Percentiles rank a stretch among this genome's conserved stretches.
phyloP scores from a whole-genome alignment of 2,329 filamentous ascomycete genomes.

The Dryadomyces sulphureus region DNA sequence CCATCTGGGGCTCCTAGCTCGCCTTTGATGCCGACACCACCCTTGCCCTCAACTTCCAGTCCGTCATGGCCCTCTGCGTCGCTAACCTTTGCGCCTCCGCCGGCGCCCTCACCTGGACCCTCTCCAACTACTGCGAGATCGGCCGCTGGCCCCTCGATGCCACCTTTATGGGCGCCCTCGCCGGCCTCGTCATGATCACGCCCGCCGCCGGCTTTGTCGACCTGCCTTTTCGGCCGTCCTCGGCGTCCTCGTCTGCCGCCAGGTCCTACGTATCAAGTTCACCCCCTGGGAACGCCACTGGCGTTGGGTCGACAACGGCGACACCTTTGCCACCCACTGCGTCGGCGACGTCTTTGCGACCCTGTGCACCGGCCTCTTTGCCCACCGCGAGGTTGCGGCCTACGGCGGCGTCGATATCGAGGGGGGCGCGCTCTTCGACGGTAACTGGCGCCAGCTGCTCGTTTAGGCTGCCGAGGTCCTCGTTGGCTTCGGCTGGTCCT shows the following conservation, averaged over 20 bases:
- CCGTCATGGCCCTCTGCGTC: conserved; percentile 95
- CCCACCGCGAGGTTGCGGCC: conserved; percentile 3
- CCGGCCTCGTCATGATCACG: conserved; percentile 54
- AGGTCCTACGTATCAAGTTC: conserved; percentile 6
- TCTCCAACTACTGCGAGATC: conserved; percentile 85
- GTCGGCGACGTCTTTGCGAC: conserved; percentile 6
- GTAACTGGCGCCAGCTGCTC: conserved; percentile 26
- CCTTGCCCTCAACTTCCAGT: conserved; percentile 84
- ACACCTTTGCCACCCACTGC: conserved; percentile 8
- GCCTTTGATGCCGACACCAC: conserved; percentile 95
- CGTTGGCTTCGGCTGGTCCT: conserved; percentile 5
- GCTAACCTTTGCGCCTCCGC: conserved; percentile 82
- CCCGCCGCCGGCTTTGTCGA: conserved; percentile 54
- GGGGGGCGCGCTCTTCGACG: conserved; percentile 37
- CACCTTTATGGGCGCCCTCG: conserved; percentile 56
- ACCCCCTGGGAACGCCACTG: conserved; percentile 1
- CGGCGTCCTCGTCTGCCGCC: conserved; percentile 4
- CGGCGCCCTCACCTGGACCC: conserved; percentile 77
- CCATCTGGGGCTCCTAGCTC: conserved; percentile 97
- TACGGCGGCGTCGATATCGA: conserved; percentile 26
- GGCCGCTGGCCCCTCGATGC: conserved; percentile 78
- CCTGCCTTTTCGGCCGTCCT: conserved; percentile 13
- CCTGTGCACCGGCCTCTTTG: conserved; percentile 6
- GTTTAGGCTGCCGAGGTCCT: conserved; percentile 4
- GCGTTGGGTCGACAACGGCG: conserved; percentile 9